These are phyloP conservation scores for Tylopilus intermedius DNA, from an alignment of 768 basidiomycete genomes.

Conservation along the genomic window DNA sequence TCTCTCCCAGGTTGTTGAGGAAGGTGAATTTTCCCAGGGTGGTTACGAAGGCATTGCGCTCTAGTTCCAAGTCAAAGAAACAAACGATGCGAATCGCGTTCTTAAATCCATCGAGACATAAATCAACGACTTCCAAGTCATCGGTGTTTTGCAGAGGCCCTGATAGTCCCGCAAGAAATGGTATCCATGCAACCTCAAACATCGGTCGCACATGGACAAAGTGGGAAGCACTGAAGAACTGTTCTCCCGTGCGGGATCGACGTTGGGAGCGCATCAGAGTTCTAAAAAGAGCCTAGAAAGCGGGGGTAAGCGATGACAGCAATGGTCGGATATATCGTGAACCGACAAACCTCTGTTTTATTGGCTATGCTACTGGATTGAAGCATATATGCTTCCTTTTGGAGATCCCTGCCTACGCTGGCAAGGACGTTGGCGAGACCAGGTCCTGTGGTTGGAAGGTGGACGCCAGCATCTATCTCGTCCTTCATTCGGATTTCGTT, in stretches of 20 bases:
- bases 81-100: constrained; percentile 95
- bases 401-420: constrained; percentile 88
- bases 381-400: constrained; percentile 92
- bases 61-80: constrained; percentile 94
- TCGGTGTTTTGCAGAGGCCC: constrained; percentile 93
- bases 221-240: constrained; percentile 95
- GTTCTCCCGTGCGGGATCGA: constrained; percentile 73
- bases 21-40: constrained; percentile 96
- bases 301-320: background rate
- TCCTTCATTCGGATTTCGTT: constrained; percentile 99
- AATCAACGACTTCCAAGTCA: constrained; percentile 84
- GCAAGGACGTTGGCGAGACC: constrained; percentile 81
- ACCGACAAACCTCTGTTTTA: constrained; percentile 77
- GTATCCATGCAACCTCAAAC: constrained; percentile 99
- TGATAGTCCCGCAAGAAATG: constrained; percentile 92
- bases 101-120: constrained; percentile 94
- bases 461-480: constrained; percentile 64
- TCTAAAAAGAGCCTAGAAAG: constrained; percentile 73
- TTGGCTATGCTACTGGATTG: constrained; percentile 95
- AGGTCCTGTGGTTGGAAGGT: constrained; percentile 45
- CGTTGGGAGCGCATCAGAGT: constrained; percentile 90
- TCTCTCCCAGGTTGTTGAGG: constrained; percentile 95
- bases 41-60: constrained; percentile 97
- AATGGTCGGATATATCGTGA: background rate
- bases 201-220: constrained; percentile 96